These are phyloP conservation scores for Rauvolfia tetraphylla DNA, from an alignment of 257 asterid species.

Conservation along the genomic window DNA sequence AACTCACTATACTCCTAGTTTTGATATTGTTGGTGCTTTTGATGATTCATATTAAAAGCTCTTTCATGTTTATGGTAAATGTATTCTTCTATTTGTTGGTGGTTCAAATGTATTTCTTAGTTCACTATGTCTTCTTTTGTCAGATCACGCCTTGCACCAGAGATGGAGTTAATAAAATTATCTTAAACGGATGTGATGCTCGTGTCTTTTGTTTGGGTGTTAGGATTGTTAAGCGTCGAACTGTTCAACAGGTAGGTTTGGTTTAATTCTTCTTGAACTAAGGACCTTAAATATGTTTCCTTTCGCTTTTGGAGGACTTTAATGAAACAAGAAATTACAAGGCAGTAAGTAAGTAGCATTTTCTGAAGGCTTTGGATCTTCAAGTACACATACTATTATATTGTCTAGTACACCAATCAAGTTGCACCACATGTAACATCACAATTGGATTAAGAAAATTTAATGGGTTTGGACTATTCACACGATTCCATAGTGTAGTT, in stretches of 20 bases:
- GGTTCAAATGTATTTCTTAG: conserved; percentile 19
- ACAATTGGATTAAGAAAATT: too few species aligned
- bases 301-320: background rate
- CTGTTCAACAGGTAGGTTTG: conserved; percentile 68
- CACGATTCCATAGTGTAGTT: too few species aligned
- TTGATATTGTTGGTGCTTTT: background rate
- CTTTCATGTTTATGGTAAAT: background rate
- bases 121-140: conserved; percentile 30
- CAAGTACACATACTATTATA: too few species aligned
- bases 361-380: too few species aligned
- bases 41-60: background rate
- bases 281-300: background rate
- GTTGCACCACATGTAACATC: too few species aligned
- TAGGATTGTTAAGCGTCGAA: conserved; percentile 84
- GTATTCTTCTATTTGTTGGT: conserved; percentile 1
- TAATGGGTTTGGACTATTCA: too few species aligned
- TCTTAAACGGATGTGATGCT: conserved; percentile 81
- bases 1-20: background rate
- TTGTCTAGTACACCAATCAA: too few species aligned
- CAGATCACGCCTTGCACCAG: conserved; percentile 88
- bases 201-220: conserved; percentile 91
- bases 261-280: conserved; percentile 9
- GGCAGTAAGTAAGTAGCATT: background rate
- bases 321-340: background rate
- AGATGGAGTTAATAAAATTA: conserved; percentile 91